Conservation (phyloP, 78 protist species). For the Mastigamoeba balamuthi region DNA sequence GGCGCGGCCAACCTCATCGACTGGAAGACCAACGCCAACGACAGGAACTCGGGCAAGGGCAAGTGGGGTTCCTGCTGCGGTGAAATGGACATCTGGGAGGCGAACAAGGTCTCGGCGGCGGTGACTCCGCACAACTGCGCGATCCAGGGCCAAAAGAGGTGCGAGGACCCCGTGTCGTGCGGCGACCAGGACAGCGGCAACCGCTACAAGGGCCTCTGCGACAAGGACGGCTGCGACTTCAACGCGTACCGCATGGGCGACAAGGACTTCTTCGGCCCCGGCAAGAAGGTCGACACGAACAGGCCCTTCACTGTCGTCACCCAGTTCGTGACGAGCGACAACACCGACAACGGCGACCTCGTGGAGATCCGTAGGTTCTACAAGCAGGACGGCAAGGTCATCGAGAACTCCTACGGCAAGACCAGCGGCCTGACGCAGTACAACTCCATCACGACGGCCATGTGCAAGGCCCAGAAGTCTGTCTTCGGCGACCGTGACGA, state of each 20-base stretch:
- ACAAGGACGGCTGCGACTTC: conserved; percentile 60
- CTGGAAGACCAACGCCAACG: too few species aligned
- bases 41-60: conserved; percentile 34
- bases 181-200: conserved; percentile 17
- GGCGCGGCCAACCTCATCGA: too few species aligned
- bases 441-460: conserved; percentile 12
- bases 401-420: conserved; percentile 1
- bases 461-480: conserved; percentile 18
- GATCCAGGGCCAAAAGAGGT: neutral
- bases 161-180: conserved; percentile 13
- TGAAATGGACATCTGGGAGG: conserved; percentile 71
- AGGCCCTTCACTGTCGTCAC: conserved; percentile 48
- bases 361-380: conserved; percentile 41
- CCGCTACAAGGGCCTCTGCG: conserved; percentile 42
- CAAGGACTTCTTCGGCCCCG: conserved; percentile 32
- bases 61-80: conserved; percentile 44
- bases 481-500: conserved; percentile 17
- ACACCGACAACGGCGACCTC: conserved; percentile 32
- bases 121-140: conserved; percentile 54
- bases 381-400: conserved; percentile 32
- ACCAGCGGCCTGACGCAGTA: conserved; percentile 1
- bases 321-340: conserved; percentile 52
- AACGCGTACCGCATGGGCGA: conserved; percentile 57
- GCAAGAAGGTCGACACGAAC: conserved; percentile 29
- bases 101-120: conserved; percentile 42